Percentiles rank a stretch among this genome's conserved stretches.
phyloP scores from a whole-genome alignment of 345 rosid species.

The Hibiscus syriacus region DNA sequence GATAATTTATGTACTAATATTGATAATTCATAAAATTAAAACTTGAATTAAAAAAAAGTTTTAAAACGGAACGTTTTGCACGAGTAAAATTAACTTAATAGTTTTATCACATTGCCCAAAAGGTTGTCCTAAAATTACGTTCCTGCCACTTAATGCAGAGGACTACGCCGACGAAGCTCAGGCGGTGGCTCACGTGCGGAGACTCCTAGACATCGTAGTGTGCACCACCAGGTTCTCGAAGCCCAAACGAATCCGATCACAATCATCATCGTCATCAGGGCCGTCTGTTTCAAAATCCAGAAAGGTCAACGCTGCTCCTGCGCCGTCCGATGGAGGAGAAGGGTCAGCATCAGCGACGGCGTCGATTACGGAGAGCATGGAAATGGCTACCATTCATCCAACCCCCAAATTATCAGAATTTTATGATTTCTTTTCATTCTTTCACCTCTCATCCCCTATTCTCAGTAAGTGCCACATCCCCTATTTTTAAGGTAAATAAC shows the following conservation, averaged over 20 bases:
- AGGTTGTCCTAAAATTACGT: constrained; percentile 10
- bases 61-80: not conserved
- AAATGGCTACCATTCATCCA: constrained; percentile 57
- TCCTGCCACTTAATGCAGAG: constrained; percentile 37
- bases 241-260: constrained; percentile 21
- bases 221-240: constrained; percentile 52
- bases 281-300: constrained; percentile 24
- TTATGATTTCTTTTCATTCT: constrained; percentile 60
- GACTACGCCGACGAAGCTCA: constrained; percentile 40
- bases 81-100: not conserved
- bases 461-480: constrained; percentile 30
- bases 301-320: constrained; percentile 11
- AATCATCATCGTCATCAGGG: constrained; percentile 12
- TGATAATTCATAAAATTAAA: no score
- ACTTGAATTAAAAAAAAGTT: no score
- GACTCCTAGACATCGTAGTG: constrained; percentile 56
- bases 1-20: no score
- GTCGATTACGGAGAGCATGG: constrained; percentile 32
- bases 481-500: no score
- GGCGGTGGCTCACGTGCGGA: constrained; percentile 52
- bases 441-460: constrained; percentile 51
- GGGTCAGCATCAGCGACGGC: constrained; percentile 4
- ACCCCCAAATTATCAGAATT: constrained; percentile 62
- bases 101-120: not conserved
- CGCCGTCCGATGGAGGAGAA: constrained; percentile 17